These are phyloP conservation scores for Paradendryphiella salina DNA, from an alignment of 2,329 filamentous ascomycete species.

Conservation along the genomic window DNA sequence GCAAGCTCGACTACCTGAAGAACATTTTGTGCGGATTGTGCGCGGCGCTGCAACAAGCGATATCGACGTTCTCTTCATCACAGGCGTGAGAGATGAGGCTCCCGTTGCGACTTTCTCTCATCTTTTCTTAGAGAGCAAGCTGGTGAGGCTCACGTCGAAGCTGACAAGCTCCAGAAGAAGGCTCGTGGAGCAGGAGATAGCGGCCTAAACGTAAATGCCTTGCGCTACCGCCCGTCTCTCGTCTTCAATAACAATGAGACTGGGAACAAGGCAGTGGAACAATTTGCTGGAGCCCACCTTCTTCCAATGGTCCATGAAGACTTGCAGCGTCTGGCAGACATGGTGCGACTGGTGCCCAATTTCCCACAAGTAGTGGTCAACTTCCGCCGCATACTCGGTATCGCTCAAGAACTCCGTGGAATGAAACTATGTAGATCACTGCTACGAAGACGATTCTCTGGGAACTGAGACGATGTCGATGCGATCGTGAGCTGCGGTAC, in stretches of 20 bases:
- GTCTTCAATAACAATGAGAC: slow-evolving; percentile 57
- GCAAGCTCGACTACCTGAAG: slow-evolving; percentile 54
- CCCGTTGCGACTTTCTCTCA: slow-evolving; percentile 60
- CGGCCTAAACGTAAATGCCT: slow-evolving; percentile 19
- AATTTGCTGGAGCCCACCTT: slow-evolving; percentile 51
- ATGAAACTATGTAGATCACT: slow-evolving; percentile 57
- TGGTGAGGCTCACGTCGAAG: slow-evolving; percentile 60
- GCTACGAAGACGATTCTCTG: slow-evolving; percentile 52
- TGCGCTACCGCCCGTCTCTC: slow-evolving; percentile 44
- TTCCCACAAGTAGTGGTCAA: slow-evolving; percentile 58
- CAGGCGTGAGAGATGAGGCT: slow-evolving; percentile 64
- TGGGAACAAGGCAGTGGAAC: slow-evolving; percentile 47
- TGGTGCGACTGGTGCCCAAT: slow-evolving; percentile 55
- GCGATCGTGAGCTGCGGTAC: slow-evolving; percentile 59
- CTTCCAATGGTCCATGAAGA: slow-evolving; percentile 54
- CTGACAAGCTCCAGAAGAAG: slow-evolving; percentile 15
- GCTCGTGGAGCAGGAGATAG: slow-evolving; percentile 12
- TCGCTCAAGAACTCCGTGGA: slow-evolving; percentile 57
- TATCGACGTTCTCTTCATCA: slow-evolving; percentile 62
- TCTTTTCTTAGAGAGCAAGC: slow-evolving; percentile 56
- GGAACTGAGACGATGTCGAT: slow-evolving; percentile 54
- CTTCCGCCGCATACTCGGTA: slow-evolving; percentile 63
- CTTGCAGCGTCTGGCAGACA: slow-evolving; percentile 52
- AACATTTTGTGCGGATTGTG: slow-evolving; percentile 49
- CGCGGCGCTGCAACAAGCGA: slow-evolving; percentile 28